Evolutionary conservation across 768 basidiomycete genomes (phyloP).

Genomic region (Scleroderma citrinum): DNA sequence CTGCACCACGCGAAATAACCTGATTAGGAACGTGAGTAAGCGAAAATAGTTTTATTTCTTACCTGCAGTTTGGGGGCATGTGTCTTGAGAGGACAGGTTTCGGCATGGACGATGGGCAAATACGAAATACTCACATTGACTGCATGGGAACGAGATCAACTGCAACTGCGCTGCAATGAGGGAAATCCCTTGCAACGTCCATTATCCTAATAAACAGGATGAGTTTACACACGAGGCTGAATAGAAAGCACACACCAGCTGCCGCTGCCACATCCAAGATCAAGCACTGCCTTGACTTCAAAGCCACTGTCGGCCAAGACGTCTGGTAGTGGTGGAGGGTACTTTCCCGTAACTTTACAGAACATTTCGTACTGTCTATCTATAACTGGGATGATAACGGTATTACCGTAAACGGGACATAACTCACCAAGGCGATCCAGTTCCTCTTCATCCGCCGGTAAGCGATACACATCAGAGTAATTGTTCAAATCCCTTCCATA

Average conservation of each 20-base stretch:
- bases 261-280: constrained; percentile 78
- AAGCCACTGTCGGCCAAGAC: constrained; percentile 57
- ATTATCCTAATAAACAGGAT: constrained; percentile 55
- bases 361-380: constrained; percentile 68
- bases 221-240: background rate
- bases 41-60: constrained; percentile 5
- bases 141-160: constrained; percentile 82
- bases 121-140: constrained; percentile 42
- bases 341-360: constrained; percentile 59
- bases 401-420: constrained; percentile 1
- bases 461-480: constrained; percentile 70
- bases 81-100: constrained; percentile 33
- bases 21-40: constrained; percentile 3
- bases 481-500: constrained; percentile 69
- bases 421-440: constrained; percentile 58
- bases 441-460: constrained; percentile 79
- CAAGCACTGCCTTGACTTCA: constrained; percentile 57
- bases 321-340: constrained; percentile 50
- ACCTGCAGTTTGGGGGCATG: constrained; percentile 73
- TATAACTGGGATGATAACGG: constrained; percentile 24
- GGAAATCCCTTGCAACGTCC: constrained; percentile 68
- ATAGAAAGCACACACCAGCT: constrained; percentile 47
- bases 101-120: constrained; percentile 7
- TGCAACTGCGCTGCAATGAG: constrained; percentile 60
- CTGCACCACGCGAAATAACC: constrained; percentile 30